Base-by-base conservation (phyloP, 768 basidiomycete genomes). In the Boletellus ananas region DNA sequence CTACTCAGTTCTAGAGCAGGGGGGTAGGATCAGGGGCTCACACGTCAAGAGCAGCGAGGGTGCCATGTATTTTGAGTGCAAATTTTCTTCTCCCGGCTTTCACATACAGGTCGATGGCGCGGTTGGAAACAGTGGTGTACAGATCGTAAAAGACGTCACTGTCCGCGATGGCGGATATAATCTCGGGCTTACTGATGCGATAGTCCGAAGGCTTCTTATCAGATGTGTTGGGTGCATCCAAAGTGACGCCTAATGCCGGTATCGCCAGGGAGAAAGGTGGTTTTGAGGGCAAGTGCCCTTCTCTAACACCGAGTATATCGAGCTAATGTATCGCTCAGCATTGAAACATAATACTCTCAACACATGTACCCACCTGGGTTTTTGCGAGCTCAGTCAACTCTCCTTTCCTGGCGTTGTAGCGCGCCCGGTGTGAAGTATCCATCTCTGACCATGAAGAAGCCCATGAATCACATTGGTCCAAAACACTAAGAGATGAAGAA, bases 361-460 rank as follows among this genome's bases (percentile, higher is more conserved):
- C 12, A 25, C 21, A n/a, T 36, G 25, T 43, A 66, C 68, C 45
- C 58, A 92, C 94, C 76, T 98, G 94, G 50, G 79, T 80, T 52
- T 88, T 79, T 11, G 93, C 90, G n/a, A 96, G 77, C 54, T 97
- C 90, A 3, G 90, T 70, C 16, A 97, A 74, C 64, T 96, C 94
- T n/a, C 87, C 94, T 59, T 91, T 87, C 13, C 80, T 83, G 13
- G 91, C 89, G 55, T 79, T 80, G 60, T 86, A 83, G 6, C 74
- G 71, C 21, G 74, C 69, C 16, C 80, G 63, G 10, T 74, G 63
- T 2, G 72, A 49, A 3, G 76, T 72, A 43, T 85, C 77, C 40
- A 83, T 63, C 20, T 74, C 71, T 18, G 55, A 49, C 51, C 74
- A 68, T 1, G 66, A 56, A n/a, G 70, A 64, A 11, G 78, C 76